Base-by-base conservation (phyloP, 2,329 filamentous ascomycete genomes). In the Daldinia sp. region DNA sequence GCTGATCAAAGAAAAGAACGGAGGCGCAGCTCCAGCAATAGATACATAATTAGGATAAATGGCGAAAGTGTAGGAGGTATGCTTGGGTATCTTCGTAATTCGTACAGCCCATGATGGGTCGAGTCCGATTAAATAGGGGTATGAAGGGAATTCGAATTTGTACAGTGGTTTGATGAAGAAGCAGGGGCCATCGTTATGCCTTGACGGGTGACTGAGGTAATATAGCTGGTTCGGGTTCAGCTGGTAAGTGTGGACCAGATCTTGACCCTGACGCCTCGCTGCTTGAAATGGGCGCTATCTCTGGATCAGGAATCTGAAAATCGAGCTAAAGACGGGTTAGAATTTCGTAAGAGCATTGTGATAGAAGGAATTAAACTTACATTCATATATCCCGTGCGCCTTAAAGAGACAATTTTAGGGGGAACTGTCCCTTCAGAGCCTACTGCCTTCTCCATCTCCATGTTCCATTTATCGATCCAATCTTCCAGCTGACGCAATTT, bases 391-490 rank as follows among this genome's bases (percentile, higher is more conserved):
- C 92, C 94, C 35, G 94, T 96, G 72, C 89, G 85, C 71, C 93
- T 85, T 69, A 97, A 78, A 35, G 91, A 85, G 68, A 97, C 88
- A 54, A 97, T 87, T 75, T 85, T 90, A 19, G 94, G 92, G 23
- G 83, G 79, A 45, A 81, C 77, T 21, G 77, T 76, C 27, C 85
- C 85, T 17, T 86, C 85, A 3, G 80, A 79, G 19, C 81, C 79
- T 55, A 79, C 71, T 3, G 81, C 79, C 74, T 83, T 85, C 72
- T 87, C 86, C 83, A 88, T 86, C 64, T 92, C 86, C 7, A 76
- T 74, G 75, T 99, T 99, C 94, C 94, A 97, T 61, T 87, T 84
- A 67, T 96, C 91, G 55, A 99, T 85, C 88, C 92, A 97, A 34
- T 76, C 77, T 78, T 99, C 95, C 15, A 97, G 79, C 8, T 80